Evolutionary conservation across 441 rosid species (phyloP).

Genomic region (Eutrema salsugineum): DNA sequence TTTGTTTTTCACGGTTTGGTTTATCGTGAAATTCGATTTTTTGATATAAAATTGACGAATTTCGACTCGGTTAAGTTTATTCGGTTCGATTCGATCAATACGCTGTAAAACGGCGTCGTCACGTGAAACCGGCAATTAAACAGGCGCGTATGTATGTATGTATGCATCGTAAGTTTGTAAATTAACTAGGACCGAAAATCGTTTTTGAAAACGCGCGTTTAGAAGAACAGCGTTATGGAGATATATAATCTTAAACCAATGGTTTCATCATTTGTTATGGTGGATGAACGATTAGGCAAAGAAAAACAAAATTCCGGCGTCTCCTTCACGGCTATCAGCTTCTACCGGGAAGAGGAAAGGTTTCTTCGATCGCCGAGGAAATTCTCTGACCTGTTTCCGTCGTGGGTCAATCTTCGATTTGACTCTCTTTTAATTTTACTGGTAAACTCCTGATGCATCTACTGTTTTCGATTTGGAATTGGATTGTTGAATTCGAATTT

Average conservation of each 20-base stretch:
- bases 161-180: neutral
- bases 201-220: conserved; percentile 12
- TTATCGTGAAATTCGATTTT: neutral
- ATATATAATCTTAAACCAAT: neutral
- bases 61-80: neutral
- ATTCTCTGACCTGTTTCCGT: neutral
- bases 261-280: neutral
- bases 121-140: neutral
- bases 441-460: conserved; percentile 20
- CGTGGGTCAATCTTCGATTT: conserved; percentile 3
- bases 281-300: neutral
- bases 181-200: neutral
- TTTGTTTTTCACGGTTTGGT: conserved; percentile 22
- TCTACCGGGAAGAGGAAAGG: neutral
- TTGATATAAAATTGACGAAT: neutral
- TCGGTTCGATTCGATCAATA: neutral
- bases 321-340: neutral
- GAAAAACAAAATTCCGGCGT: neutral
- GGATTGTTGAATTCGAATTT: neutral
- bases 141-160: neutral
- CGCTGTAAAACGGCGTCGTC: neutral
- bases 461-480: conserved; percentile 8
- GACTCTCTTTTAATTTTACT: neutral
- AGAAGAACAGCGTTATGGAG: neutral
- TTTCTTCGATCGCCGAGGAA: conserved; percentile 18